Base-by-base conservation (phyloP, 2,329 filamentous ascomycete genomes). In the Cladosporium sp. region DNA sequence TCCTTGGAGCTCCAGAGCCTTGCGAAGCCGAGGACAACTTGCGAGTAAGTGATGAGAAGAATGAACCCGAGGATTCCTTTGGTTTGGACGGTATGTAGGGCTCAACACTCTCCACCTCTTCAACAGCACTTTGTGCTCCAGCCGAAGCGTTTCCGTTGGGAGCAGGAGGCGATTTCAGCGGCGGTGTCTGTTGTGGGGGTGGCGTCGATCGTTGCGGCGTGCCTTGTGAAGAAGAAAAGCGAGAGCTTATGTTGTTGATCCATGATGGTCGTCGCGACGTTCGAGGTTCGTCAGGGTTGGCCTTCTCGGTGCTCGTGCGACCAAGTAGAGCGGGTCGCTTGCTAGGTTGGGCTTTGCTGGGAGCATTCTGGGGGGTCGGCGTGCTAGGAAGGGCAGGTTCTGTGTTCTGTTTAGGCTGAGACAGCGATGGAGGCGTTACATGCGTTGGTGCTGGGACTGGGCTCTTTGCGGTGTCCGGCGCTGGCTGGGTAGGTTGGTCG, bases 171-270 rank as follows among this genome's bases (percentile, higher is more conserved):
- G 59, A n/a, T 54, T 62, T 50, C 22, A 45, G 42, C 13, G 58
- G 39, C 6, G 39, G 51, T 42, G 56, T 49, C 32, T 55, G 58
- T 17, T 58, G 44, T 20, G 57, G 53, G 17, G 58, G 58, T 22
- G 57, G 20, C 7, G n/a, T 58, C 57, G 56, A 60, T 34, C 58
- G 61, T 56, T 61, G 65, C 32, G 60, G 62, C 44, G 65, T 58
- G 45, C 58, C 62, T 37, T 68, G 59, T 4, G 61, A 62, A 15
- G 66, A 66, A 2, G 89, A 91, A 76, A 97, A 96, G 71, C 96
- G 97, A 64, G 90, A 93, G 62, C 91, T 95, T 64, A 97, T 85
- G 69, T 86, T 96, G 57, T 90, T 90, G 68, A 97, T 92, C 94
- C 94, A 99, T 13, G 92, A 96, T 61, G 86, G 77, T 62, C 91